Evolutionary conservation across 306 rosid species (phyloP), one percentile per base, ranked within the genome.

Genomic region (Inga oerstediana): DNA sequence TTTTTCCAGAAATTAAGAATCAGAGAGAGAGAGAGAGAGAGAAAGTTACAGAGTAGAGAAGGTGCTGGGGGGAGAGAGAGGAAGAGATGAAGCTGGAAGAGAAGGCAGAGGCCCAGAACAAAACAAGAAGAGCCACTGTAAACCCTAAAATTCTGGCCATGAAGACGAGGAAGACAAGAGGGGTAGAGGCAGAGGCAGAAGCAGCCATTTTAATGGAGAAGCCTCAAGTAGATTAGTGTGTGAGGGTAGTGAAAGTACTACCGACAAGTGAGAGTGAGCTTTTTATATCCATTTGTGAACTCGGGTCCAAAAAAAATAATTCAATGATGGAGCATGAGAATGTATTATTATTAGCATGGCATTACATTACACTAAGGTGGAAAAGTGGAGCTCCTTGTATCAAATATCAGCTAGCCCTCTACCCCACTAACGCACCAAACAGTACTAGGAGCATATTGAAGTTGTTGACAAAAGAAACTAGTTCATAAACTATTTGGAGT

Each of bases 21-120:
- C 86, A 84, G 17, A 83, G 87, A 32, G 91, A 67, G 61, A n/a
- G 62, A 72, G 70, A 49, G 8, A 51, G 7, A 30, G 9, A 0
- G 24, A 77, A 16, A 24, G 17, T 8, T 85, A 96, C 98, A 1
- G 93, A 78, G 83, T 84, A 93, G 82, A 86, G 84, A 77, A 86
- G 87, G 79, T 87, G 80, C 22, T 88, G 87, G 16, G 80, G 89
- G 32, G 92, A 62, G 73, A 90, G 85, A 17, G 94, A 86, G 75
- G 56, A 80, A 88, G 84, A 81, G 56, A 86, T 88, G 78, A 96
- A 96, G 91, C 92, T 93, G 20, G 98, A 89, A 14, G 86, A 87
- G 92, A 93, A 96, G 48, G 86, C 46, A 22, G 89, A 49, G 45
- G 89, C 90, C 99, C 99, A 96, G 8, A 90, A 87, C 27, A 88